Base-by-base conservation (phyloP, 108 stramenopile species). In the Pseudonitzschia multiseries region DNA sequence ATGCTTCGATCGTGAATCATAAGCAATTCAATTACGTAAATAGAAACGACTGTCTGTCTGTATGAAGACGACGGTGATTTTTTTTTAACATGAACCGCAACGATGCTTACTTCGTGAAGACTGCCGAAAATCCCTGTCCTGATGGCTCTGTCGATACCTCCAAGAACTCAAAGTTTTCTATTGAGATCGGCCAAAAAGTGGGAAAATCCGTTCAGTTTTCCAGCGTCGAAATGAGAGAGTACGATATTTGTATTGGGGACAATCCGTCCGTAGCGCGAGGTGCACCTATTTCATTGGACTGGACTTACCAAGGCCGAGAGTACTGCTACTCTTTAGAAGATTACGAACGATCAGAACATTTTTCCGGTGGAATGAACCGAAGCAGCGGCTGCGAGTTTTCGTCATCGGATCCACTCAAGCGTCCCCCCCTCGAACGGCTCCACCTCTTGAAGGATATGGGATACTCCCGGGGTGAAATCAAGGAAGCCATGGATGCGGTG, bases 201-300 rank as follows among this genome's bases (percentile, higher is more conserved):
- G 36, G 36, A 14, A 63, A 63, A 36, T 36, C 2, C 52, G 68
- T 80, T 54, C 65, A 32, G 27, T 80, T 80, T 36, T 63, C 74
- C 8, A 59, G 46, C 42, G 54, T 82, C 33, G 54, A 73, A 69
- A 68, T 82, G 15, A 27, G 81, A 59, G 73, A 82, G 50, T 78
- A 78, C 62, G 40, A 54, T 20, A 33, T 78, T 17, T 68, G 57
- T 12, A 46, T 87, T 9, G 86, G 84, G 20, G 86, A 87, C 68
- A 74, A 87, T 72, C 86, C 86, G 6, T 64, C 70, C 31, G 67
- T 51, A 32, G 4, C 51, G 5, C 68, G 70, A 51, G 86, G 86
- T 13, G 62, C 84, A 27, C 86, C 86, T 20, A 70, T 87, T 3
- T 42, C 76, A 18, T 40, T 87, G 27, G 82, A 81, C 51, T 87